Evolutionary conservation across 2,329 filamentous ascomycete genomes (phyloP).

Genomic region (Leptosphaerulina australis): DNA sequence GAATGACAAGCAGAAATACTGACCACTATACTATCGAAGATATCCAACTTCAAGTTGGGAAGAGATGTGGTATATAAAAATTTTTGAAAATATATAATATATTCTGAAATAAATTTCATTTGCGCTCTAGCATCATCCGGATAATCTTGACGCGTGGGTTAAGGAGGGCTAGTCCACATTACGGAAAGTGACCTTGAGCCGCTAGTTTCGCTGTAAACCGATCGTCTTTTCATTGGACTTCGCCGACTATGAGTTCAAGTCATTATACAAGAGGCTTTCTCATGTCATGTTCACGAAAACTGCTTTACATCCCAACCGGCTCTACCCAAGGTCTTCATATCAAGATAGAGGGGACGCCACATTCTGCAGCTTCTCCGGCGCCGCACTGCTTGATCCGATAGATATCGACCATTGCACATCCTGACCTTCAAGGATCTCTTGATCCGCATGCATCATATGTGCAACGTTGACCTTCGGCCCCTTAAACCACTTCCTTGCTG

Average conservation of each 20-base stretch:
- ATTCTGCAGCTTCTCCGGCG: conserved; percentile 12
- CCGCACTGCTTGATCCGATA: not conserved
- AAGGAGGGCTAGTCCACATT: too few species aligned
- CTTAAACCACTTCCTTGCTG: conserved; percentile 71
- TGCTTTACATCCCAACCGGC: too few species aligned
- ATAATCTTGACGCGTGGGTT: too few species aligned
- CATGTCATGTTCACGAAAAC: not conserved
- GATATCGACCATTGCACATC: conserved; percentile 4
- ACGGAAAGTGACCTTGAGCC: too few species aligned
- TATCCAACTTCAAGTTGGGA: conserved; percentile 5
- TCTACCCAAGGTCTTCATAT: not conserved
- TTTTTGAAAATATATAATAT: too few species aligned
- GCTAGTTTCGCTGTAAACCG: too few species aligned
- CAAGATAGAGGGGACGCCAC: conserved; percentile 2
- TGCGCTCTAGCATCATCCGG: too few species aligned
- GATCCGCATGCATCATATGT: conserved; percentile 57
- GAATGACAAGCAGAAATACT: conserved; percentile 8
- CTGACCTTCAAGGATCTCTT: conserved; percentile 47
- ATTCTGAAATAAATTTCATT: not conserved
- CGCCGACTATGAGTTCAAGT: too few species aligned
- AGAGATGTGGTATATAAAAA: conserved; percentile 1
- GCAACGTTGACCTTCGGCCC: conserved; percentile 72
- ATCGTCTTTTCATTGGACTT: too few species aligned
- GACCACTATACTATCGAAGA: conserved; percentile 9
- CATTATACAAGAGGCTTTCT: not conserved